Evolutionary conservation across 257 asterid genomes (phyloP), one percentile per base, ranked within the genome.

Genomic region (Plantago major): DNA sequence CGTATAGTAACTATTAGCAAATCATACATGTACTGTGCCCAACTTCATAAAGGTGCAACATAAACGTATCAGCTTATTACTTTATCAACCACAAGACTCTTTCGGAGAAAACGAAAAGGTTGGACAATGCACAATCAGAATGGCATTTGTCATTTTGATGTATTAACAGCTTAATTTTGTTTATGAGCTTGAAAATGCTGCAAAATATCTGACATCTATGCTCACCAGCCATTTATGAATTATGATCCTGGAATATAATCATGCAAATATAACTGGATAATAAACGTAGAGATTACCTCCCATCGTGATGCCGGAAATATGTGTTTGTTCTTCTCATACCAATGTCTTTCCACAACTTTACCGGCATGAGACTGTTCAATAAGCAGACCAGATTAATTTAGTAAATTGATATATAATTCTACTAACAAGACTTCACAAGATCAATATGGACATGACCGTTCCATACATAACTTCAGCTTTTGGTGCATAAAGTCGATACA

Each of bases 321-420:
- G 76, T 93, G 99, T 74, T 93, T 93, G 78, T 93, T 93, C 91
- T 93, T 93, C 75, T 93, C 97, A 60, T 93, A 93, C 97, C 99
- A 93, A 71, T 93, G 99, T 73, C 99, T 78, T 83, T 93, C 99
- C 42, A 93, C 99, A 69, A 93, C 99, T 80, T 93, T 93, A 58
- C 99, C 99, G 73, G 99, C 99, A 87, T 93, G 99, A 0, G 99
- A 93, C 97, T 92, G 85, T 76, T 46, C 55, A 60, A 71, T 17
- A 66, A 65, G 55, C 5, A 38, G 15, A 47, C 28, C 4, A 38
- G 64, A 28, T 64, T 47, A 65, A 19, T 54, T 63, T 49, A 44
- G 65, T 50, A 63, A 19, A 50, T 11, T 30, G 37, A 48, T 55
- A 42, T 17, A 48, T 16, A 46, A 37, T 65, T 45, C 53, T 9